phyloP scores from a whole-genome alignment of 2,329 filamentous ascomycete species.

The Coniochaeta ligniaria region DNA sequence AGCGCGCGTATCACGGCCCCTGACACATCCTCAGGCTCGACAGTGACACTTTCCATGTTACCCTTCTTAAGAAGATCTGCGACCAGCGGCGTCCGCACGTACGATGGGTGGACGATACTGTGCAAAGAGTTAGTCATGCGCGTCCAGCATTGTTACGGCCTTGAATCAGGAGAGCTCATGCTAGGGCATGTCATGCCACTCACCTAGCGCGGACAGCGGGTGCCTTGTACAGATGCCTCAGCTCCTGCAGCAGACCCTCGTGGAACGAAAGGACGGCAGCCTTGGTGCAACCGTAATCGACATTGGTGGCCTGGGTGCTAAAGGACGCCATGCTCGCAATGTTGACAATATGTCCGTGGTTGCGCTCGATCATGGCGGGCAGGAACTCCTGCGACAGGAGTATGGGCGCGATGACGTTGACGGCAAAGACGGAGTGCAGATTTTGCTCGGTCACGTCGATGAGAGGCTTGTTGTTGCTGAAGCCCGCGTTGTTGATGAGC shows the following conservation, averaged over 20 bases:
- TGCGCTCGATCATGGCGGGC: conserved; percentile 45
- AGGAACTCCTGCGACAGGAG: conserved; percentile 51
- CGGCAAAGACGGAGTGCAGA: conserved; percentile 20
- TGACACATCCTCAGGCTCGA: neutral
- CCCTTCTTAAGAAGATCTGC: neutral
- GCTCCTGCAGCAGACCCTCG: conserved; percentile 9
- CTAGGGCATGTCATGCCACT: neutral
- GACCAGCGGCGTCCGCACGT: neutral
- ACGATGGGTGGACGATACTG: neutral
- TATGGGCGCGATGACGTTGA: conserved; percentile 54
- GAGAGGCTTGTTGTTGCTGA: conserved; percentile 19
- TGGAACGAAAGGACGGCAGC: conserved; percentile 21
- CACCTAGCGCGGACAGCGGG: neutral
- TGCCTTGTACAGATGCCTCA: neutral
- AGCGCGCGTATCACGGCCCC: neutral
- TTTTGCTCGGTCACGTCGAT: conserved; percentile 20
- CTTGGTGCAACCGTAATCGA: conserved; percentile 55
- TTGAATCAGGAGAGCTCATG: neutral
- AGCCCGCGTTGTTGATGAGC: conserved; percentile 27
- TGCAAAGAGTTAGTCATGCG: neutral
- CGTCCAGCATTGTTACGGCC: neutral
- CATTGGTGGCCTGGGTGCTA: conserved; percentile 43
- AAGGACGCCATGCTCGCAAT: conserved; percentile 52
- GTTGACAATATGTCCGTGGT: conserved; percentile 60
- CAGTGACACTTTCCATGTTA: neutral